Evolutionary conservation across 192 early-diverging fungal genomes (phyloP).

Genomic region (Entomortierella beljakovae): DNA sequence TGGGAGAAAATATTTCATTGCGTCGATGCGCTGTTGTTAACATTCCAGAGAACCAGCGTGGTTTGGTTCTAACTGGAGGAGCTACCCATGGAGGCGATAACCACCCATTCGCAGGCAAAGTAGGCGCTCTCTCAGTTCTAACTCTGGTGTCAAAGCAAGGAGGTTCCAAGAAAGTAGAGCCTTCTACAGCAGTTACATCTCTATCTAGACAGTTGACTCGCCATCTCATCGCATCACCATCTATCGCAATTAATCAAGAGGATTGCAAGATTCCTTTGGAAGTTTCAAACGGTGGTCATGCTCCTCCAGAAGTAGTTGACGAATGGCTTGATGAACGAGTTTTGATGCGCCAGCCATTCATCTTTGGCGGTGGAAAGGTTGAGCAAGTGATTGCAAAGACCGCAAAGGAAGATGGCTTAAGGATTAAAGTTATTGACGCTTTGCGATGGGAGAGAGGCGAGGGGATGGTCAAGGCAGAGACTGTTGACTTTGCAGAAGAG

Average conservation of each 20-base stretch:
- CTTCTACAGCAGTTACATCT: conserved; percentile 58
- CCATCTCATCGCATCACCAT: conserved; percentile 87
- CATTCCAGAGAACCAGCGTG: conserved; percentile 42
- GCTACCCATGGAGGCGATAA: conserved; percentile 83
- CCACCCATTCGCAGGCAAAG: conserved; percentile 72
- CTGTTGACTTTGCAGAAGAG: conserved; percentile 83
- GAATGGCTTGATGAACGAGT: conserved; percentile 65
- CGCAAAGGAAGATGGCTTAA: conserved; percentile 58
- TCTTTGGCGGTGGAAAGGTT: conserved; percentile 82
- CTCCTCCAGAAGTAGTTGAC: conserved; percentile 54
- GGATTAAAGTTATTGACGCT: conserved; percentile 75
- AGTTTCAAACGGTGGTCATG: conserved; percentile 54
- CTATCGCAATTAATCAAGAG: conserved; percentile 66
- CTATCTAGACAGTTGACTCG: conserved; percentile 83
- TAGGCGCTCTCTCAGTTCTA: conserved; percentile 84
- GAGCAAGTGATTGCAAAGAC: conserved; percentile 68
- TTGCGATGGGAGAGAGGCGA: conserved; percentile 87
- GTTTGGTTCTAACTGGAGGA: conserved; percentile 61
- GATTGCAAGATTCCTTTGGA: conserved; percentile 50
- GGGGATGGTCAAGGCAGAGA: conserved; percentile 81
- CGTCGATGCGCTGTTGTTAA: conserved; percentile 71
- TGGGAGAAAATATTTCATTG: conserved; percentile 91
- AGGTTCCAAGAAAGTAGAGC: conserved; percentile 42
- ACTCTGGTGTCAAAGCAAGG: conserved; percentile 44
- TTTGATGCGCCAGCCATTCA: conserved; percentile 77